A percentile compares a stretch with the other conserved stretches of the same genome.
Evolutionary conservation across 495 filamentous ascomycete species (phyloP).

Genomic region (Paragyromitra xinjiangensis): DNA sequence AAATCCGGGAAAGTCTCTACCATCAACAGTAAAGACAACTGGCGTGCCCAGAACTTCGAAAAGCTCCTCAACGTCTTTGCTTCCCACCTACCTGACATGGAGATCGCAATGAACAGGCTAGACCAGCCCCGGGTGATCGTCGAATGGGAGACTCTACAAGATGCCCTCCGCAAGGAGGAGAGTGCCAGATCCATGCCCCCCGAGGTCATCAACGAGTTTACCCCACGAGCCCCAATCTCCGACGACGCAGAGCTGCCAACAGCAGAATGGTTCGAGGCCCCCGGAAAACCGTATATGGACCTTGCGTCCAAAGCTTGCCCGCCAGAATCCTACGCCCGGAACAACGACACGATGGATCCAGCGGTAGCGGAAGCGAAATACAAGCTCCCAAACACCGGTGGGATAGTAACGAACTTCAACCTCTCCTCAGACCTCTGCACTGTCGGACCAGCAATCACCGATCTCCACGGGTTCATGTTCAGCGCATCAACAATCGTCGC

Average conservation of each 20-base stretch:
- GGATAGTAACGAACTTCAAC: slow-evolving; percentile 73
- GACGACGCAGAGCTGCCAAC: slow-evolving; percentile 13
- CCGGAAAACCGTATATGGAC: slow-evolving; percentile 67
- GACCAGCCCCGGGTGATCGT: slow-evolving; percentile 75
- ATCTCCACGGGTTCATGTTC: slow-evolving; percentile 76
- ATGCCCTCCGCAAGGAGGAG: slow-evolving; percentile 66
- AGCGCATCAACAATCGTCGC: slow-evolving; percentile 68
- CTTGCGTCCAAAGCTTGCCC: slow-evolving; percentile 69
- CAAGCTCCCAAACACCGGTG: slow-evolving; percentile 54
- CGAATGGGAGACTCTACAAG: slow-evolving; percentile 72
- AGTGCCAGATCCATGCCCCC: slow-evolving; percentile 61
- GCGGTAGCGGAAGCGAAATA: slow-evolving; percentile 56
- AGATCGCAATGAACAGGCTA: slow-evolving; percentile 73
- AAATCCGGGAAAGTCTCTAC: slow-evolving; percentile 67
- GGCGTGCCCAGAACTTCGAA: slow-evolving; percentile 71
- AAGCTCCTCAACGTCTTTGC: slow-evolving; percentile 67
- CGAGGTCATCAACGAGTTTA: slow-evolving; percentile 59
- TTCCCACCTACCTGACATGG: slow-evolving; percentile 74
- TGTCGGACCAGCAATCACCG: slow-evolving; percentile 65
- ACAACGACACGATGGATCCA: slow-evolving; percentile 59
- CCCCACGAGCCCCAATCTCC: slow-evolving; percentile 34
- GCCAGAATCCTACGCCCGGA: slow-evolving; percentile 68
- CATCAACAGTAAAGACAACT: slow-evolving; percentile 63
- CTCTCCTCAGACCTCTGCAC: slow-evolving; percentile 72
- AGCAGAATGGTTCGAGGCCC: slow-evolving; percentile 37